Conservation (phyloP, 2,329 filamentous ascomycete species). For the Trichophyton mentagrophytes region DNA sequence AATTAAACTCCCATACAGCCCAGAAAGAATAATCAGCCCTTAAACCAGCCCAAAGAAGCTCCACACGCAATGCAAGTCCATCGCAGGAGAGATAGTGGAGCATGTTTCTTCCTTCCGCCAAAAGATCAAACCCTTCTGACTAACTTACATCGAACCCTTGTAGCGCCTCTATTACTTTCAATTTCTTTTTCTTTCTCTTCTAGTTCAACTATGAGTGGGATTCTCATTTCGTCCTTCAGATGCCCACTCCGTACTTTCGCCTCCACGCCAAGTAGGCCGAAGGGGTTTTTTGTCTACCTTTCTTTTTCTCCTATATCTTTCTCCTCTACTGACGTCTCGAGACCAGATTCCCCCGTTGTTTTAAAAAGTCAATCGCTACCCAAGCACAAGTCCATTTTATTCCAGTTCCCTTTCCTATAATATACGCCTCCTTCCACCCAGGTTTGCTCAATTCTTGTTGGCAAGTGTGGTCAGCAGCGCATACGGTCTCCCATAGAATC, state of each 20-base stretch:
- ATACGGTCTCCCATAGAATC: not conserved
- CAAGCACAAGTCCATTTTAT: not conserved
- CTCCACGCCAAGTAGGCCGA: not conserved
- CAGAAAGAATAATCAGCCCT: not conserved
- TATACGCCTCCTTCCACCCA: not conserved
- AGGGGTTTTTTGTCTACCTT: not conserved
- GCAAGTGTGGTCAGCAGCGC: not conserved
- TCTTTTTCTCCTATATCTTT: not conserved
- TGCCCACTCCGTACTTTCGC: not conserved
- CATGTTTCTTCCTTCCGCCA: not conserved
- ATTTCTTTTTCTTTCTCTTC: not conserved
- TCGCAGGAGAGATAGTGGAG: constrained; percentile 1
- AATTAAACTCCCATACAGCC: not conserved
- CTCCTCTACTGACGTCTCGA: not conserved
- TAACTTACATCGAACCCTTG: not conserved
- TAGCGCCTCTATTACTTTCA: not conserved
- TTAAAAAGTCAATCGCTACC: constrained; percentile 5
- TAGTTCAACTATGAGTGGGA: not conserved
- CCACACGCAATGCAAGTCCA: constrained; percentile 1
- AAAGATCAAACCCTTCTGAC: constrained; percentile 1
- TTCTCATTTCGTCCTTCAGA: not conserved
- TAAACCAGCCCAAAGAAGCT: not conserved
- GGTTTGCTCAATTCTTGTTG: not conserved
- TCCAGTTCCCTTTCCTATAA: not conserved
- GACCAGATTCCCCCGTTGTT: not conserved